Base-by-base conservation (phyloP, 257 asterid species). In the Scutellaria galericulata region DNA sequence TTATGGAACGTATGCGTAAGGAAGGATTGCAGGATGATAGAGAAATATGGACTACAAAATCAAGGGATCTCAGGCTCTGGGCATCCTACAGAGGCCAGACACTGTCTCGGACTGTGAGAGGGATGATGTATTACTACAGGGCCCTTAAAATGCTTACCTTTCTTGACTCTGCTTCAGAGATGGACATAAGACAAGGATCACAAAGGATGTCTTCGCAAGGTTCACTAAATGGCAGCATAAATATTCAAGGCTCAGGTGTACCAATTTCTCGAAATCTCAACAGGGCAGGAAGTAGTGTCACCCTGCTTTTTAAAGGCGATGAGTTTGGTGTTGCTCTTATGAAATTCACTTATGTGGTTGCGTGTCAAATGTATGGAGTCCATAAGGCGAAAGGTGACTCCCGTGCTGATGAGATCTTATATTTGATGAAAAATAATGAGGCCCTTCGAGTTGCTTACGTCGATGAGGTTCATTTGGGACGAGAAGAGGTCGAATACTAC, bases 51-150 rank as follows among this genome's bases (percentile, higher is more conserved):
- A 79, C 69, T 27, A 35, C 73, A n/a, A 91, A 82, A 75, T n/a
- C 81, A 35, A 81, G 96, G 81, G 95, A 93, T 48, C 90, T 93
- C 59, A 86, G 98, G 75, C 86, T 66, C 24, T 93, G 98, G 98
- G 98, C 98, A 39, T 93, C 98, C n/a, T 89, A 89, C 80, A 89
- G 98, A 79, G 98, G 98, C 44, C 98, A 93, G 79, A 93, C 98
- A 48, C 82, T 93, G 37, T 86, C 97, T 9, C 92, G 98, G 54
- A 93, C 98, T 7, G 95, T 93, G 64, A 85, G 97, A 76, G 98
- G 98, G 72, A 93, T 93, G 98, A 93, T 93, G 98, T 91, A 93
- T 77, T 91, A 93, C 73, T 83, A 91, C 82, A 72, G 93, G 82
- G 98, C 98, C 69, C 88, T 93, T n/a, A 84, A 88, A 78, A 89